Evolutionary conservation across 306 rosid species (phyloP), one percentile per base, ranked within the genome.

Genomic region (Acacia acuminata): DNA sequence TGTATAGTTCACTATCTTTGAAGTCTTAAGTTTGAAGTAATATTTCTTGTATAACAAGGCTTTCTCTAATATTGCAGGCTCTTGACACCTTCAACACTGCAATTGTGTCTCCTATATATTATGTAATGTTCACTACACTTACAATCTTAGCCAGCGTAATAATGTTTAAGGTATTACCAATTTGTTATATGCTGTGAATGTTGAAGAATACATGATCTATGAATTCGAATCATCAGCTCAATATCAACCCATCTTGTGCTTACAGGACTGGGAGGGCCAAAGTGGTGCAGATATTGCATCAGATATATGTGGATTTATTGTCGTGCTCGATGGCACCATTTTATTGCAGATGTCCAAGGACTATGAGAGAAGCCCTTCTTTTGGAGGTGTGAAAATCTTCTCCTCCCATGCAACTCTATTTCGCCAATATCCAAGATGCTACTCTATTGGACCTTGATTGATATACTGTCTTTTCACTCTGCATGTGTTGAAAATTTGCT

Each of bases 21-120:
- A n/a, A 40, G 55, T 78, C 48, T 73, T 73, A 53, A 11, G 15
- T 53, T 36, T 73, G 19, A 56, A 50, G 36, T 75, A 3, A 75
- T 42, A 20, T 32, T 68, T 58, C 43, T 55, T 72, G 17, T 81
- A 82, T 87, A 42, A 87, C 79, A 74, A 64, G 25, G 12, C 45
- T 55, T 71, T 66, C 77, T 13, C 70, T n/a, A 20, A 53, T 82
- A 36, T 90, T 91, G 76, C 92, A 94, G 98, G 96, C 98, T 34
- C 98, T 94, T 34, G 98, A 94, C 88, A 91, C 96, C 78, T 94
- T 94, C 88, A 94, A 92, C 90, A 94, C 98, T 9, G 96, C 96
- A 25, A 43, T 94, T 13, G 97, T 94, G 51, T 94, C 98, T 73
- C 98, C 96, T 8, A 92, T 94, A 82, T 94, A 94, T 79, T 94